Evolutionary conservation across 768 basidiomycete species (phyloP).

Genomic region (Inosperma sp.): DNA sequence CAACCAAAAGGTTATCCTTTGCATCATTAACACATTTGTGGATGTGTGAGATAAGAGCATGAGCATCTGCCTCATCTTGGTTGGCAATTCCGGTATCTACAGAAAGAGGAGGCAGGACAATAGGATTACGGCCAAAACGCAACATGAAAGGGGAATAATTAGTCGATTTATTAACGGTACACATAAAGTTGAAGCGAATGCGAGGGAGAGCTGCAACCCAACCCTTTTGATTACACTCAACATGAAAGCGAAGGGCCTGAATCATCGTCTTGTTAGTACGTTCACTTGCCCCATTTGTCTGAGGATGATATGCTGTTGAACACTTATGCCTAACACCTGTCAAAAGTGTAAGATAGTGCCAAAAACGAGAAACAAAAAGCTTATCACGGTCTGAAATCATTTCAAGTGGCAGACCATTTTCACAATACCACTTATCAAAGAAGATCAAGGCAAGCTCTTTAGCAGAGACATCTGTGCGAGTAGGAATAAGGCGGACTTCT

Average conservation of each 20-base stretch:
- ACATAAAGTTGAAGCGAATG: constrained; percentile 30
- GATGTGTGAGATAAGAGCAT: background rate
- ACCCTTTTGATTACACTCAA: constrained; percentile 25
- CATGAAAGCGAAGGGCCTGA: constrained; percentile 19
- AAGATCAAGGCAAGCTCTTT: constrained; percentile 19
- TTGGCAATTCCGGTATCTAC: background rate
- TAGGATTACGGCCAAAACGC: constrained; percentile 1
- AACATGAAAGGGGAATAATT: constrained; percentile 18
- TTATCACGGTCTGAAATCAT: constrained; percentile 8
- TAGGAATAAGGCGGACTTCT: constrained; percentile 7
- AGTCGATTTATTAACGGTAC: constrained; percentile 24
- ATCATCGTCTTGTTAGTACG: constrained; percentile 9
- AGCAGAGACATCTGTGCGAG: constrained; percentile 6
- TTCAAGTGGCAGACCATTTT: constrained; percentile 20
- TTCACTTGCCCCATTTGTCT: constrained; percentile 11
- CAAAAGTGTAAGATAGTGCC: constrained; percentile 12
- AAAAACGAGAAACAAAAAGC: constrained; percentile 7
- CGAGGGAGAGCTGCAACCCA: constrained; percentile 24
- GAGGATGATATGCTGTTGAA: constrained; percentile 10
- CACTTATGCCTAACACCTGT: no score
- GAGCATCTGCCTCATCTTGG: background rate
- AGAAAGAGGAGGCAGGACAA: constrained; percentile 1
- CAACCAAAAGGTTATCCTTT: constrained; percentile 25
- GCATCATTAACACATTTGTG: constrained; percentile 25
- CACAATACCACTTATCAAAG: constrained; percentile 26